These are phyloP conservation scores for Hydnum rufescens DNA, from an alignment of 768 basidiomycete genomes.

Conservation along the genomic window DNA sequence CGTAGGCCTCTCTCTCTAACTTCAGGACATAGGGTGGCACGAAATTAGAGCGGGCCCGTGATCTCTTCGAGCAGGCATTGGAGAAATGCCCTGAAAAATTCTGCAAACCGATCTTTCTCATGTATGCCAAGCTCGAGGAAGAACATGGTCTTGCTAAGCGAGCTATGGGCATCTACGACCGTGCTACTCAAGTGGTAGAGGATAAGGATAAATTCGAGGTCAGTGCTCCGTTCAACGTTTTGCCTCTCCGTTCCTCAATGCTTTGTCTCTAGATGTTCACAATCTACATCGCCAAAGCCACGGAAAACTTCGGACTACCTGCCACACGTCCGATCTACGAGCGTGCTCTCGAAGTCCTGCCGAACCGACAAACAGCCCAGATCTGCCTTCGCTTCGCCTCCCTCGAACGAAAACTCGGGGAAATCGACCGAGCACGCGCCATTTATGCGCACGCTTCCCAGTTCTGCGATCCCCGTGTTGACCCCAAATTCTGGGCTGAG, in stretches of 20 bases:
- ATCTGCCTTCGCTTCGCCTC: conserved; percentile 95
- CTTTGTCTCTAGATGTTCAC: conserved; percentile 58
- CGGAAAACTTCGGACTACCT: conserved; percentile 86
- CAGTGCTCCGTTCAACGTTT: conserved; percentile 18
- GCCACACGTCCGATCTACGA: conserved; percentile 95
- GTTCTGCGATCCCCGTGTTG: conserved; percentile 89
- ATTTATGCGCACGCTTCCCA: conserved; percentile 96
- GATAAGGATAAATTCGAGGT: conserved; percentile 94
- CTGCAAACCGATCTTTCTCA: conserved; percentile 84
- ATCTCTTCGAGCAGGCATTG: conserved; percentile 92
- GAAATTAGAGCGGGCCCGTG: conserved; percentile 88
- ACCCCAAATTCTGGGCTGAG: conserved; percentile 85
- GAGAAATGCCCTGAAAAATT: conserved; percentile 92
- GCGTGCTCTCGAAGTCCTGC: conserved; percentile 78
- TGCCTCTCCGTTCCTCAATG: neutral
- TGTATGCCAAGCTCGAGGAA: conserved; percentile 94
- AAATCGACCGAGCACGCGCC: conserved; percentile 92
- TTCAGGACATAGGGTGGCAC: conserved; percentile 48
- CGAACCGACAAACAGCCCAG: conserved; percentile 84
- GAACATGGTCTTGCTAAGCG: conserved; percentile 89
- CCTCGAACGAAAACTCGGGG: conserved; percentile 92
- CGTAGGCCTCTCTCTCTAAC: neutral
- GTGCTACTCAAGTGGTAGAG: conserved; percentile 68
- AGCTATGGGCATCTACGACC: conserved; percentile 88
- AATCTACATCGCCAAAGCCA: conserved; percentile 93